Conservation (phyloP, 257 asterid genomes). For the Fraxinus pennsylvanica region DNA sequence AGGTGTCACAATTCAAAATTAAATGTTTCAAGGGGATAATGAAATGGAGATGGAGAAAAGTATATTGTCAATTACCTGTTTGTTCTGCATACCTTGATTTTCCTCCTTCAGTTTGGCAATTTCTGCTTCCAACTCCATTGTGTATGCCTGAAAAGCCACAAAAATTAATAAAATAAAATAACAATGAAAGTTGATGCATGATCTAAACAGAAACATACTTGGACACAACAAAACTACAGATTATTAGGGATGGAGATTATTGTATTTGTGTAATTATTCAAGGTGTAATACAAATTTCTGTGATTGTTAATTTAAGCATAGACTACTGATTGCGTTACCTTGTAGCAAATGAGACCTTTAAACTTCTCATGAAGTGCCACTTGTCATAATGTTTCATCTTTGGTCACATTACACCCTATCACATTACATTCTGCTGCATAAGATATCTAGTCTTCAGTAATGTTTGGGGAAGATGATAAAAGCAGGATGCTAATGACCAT, state of each 20-base stretch:
- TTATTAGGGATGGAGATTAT: background rate
- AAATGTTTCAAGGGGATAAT: background rate
- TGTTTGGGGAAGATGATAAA: constrained; percentile 1
- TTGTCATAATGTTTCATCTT: constrained; percentile 7
- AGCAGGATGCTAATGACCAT: constrained; percentile 12
- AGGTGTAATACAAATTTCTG: background rate
- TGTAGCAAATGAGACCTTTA: background rate
- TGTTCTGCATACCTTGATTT: constrained; percentile 62
- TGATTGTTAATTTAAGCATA: constrained; percentile 16
- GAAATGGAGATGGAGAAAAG: background rate
- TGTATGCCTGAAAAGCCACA: constrained; percentile 61
- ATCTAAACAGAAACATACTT: background rate
- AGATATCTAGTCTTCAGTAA: constrained; percentile 4
- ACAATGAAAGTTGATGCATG: background rate
- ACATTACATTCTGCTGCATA: constrained; percentile 15
- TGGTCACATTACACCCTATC: constrained; percentile 7
- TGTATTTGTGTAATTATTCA: constrained; percentile 2
- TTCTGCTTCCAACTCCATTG: constrained; percentile 85
- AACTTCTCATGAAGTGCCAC: constrained; percentile 12
- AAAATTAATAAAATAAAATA: background rate
- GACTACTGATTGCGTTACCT: constrained; percentile 10
- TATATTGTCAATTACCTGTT: constrained; percentile 51
- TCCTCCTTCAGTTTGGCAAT: constrained; percentile 89
- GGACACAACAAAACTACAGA: background rate
- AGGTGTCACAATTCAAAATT: constrained; percentile 1